Percentiles rank a stretch among this genome's conserved stretches.
phyloP scores from a whole-genome alignment of 2,329 filamentous ascomycete species.

The Fusarium chlamydosporum region DNA sequence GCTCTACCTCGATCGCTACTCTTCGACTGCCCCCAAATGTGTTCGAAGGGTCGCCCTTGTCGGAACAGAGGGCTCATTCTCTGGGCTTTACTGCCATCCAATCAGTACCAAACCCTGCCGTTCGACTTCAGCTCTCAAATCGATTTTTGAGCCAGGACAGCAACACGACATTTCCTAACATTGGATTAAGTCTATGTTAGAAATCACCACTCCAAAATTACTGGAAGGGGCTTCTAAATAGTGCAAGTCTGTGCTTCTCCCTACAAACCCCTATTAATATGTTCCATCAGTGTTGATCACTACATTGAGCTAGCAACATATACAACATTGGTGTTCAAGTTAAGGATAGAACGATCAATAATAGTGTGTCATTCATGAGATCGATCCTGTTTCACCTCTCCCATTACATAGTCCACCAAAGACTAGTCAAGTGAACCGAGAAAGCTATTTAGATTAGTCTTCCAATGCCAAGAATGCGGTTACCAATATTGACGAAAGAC shows the following conservation, averaged over 20 bases:
- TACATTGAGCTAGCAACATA: conserved; percentile 1
- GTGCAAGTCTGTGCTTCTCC: neutral
- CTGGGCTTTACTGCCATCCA: neutral
- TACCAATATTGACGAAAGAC: neutral
- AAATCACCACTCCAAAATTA: neutral
- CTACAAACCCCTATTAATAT: neutral
- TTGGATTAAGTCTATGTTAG: conserved; percentile 8
- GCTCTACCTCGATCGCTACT: conserved; percentile 21
- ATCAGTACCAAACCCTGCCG: neutral
- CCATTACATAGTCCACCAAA: neutral
- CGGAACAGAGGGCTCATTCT: neutral
- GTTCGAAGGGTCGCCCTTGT: neutral
- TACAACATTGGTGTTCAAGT: neutral
- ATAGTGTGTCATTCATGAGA: neutral
- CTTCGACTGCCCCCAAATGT: conserved; percentile 14
- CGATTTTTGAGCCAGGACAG: conserved; percentile 13
- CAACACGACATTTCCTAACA: neutral
- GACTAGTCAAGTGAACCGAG: neutral
- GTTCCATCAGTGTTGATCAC: neutral
- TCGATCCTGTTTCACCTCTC: neutral
- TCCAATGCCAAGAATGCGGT: neutral
- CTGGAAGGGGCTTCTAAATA: neutral
- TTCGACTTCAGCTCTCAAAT: neutral
- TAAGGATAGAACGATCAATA: neutral
- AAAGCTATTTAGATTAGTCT: neutral